Base-by-base conservation (phyloP, 1,139 yeast genomes). In the Suhomyces anneliseae region DNA sequence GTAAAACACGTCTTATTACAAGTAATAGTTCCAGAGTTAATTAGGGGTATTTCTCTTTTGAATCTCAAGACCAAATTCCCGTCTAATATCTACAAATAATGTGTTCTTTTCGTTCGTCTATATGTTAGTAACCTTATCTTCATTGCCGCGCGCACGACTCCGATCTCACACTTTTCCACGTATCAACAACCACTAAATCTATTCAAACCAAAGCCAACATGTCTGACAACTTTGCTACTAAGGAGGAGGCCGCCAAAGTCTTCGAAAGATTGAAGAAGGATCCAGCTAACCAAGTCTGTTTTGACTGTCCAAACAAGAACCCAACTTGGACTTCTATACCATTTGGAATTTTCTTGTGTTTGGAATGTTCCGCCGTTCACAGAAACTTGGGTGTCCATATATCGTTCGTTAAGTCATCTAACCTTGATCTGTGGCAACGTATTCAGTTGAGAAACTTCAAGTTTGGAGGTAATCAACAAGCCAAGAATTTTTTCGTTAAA, bases 341-440 rank as follows among this genome's bases (percentile, higher is more conserved):
- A 8, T 76, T 73, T 60, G 81, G 79, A 7, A 68, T 76, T 49
- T 64, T 75, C 55, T 65, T 76, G 42, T 76, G 81, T 60, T 64
- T 76, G 52, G 79, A 76, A 55, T 76, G 81, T 56, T 72, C 78
- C 8, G 75, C 80, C 1, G 78, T 74, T 15, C 81, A 76, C 60
- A 65, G 81, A 55, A 75, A 76, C 59, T 60, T 75, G 59, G 81
- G 81, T 6, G 80, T 75, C 27, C 81, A 76, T 54, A 72, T 76
- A 51, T 66, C 79, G 40, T 76, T 76, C 58, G 98, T 93, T 42
- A 89, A 92, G 64, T 89, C 97, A 34, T 84, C 95, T 38, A 90
- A 89, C 53, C 78, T 93, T 77, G 99, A 93, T 68, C 70, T 78
- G 48, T 93, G 98, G 97, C 88, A 92, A 46, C 79, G 90, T 54